Evolutionary conservation across 177 flowering plant species (phyloP), one percentile per base, ranked within the genome.

Genomic region (Vitis hybrid): DNA sequence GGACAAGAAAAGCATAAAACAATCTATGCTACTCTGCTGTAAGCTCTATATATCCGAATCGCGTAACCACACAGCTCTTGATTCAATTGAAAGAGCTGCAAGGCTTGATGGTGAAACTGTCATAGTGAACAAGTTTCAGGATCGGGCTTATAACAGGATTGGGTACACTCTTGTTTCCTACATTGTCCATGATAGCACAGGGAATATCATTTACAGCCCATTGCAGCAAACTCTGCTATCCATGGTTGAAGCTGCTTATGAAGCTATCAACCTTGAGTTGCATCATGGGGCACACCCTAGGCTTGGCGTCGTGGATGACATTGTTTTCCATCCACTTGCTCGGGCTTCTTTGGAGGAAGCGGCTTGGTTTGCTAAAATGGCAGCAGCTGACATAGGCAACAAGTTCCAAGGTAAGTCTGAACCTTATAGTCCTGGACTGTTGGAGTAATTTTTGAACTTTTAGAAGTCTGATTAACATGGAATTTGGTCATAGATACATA

Each of bases 211-310:
- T 44, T 84, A 80, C 56, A 84, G 89, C 73, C 90, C 93, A 1
- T 56, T 91, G 81, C 88, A 77, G 3, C 84, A 82, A 72, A 77
- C 90, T 18, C 82, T 87, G 14, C 4, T 86, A 18, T 84, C 89
- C 67, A 84, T 86, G 86, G 88, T 73, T 65, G 87, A 82, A 65
- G 89, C 89, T 54, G 91, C 93, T 49, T 87, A 72, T 60, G 78
- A 64, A 49, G 83, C 85, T 66, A 80, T 87, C 20, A 81, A 89
- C 77, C 88, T 88, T 2, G 88, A 86, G 78, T 2, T 20, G 33
- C 93, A 91, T 60, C 73, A 76, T 1, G 96, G 92, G 11, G 78
- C 94, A 0, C 94, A 91, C 72, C 97, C 92, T 5, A 84, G 94
- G 33, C 85, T 89, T 3, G 94, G 97, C 1, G 92, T 88, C 1